A percentile compares a stretch with the other conserved stretches of the same genome.
phyloP scores from a whole-genome alignment of 2,329 filamentous ascomycete genomes.

The Penicillium sp. region DNA sequence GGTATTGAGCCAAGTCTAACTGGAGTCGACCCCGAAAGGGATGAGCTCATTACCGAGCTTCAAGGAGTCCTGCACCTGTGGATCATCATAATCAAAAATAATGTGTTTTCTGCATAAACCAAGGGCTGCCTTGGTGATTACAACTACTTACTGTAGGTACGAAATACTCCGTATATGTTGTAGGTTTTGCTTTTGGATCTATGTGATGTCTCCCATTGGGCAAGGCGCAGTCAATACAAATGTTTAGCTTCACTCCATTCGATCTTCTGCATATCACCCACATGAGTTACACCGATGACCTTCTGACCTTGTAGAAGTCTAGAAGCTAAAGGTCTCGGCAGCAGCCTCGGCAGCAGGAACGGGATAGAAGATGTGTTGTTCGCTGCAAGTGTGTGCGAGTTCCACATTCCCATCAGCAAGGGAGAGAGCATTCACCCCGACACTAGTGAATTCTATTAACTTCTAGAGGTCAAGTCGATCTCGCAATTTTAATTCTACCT shows the following conservation, averaged over 20 bases:
- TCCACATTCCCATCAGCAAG: constrained; percentile 10
- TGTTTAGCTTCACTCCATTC: not conserved
- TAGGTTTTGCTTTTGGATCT: too few species aligned
- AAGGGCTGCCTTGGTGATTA: not conserved
- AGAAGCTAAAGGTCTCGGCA: not conserved
- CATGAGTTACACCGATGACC: constrained; percentile 1
- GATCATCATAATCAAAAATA: constrained; percentile 15
- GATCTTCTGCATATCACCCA: constrained; percentile 2
- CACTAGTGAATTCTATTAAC: constrained; percentile 1
- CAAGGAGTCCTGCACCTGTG: constrained; percentile 4
- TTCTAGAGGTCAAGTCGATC: not conserved
- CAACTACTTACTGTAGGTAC: not conserved
- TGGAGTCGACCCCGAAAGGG: constrained; percentile 3
- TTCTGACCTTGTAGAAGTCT: not conserved
- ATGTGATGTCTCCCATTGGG: not conserved
- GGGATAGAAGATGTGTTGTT: not conserved
- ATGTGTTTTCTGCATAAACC: not conserved
- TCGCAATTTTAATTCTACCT: not conserved
- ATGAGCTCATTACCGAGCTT: not conserved
- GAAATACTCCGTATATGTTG: not conserved
- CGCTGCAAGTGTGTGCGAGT: constrained; percentile 2
- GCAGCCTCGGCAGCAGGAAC: not conserved
- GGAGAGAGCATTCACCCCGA: not conserved
- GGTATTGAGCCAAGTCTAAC: constrained; percentile 14
- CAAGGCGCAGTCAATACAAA: not conserved